Percentiles rank a stretch among this genome's conserved stretches.
phyloP scores from a whole-genome alignment of 306 rosid genomes.

The Ormosia emarginata region DNA sequence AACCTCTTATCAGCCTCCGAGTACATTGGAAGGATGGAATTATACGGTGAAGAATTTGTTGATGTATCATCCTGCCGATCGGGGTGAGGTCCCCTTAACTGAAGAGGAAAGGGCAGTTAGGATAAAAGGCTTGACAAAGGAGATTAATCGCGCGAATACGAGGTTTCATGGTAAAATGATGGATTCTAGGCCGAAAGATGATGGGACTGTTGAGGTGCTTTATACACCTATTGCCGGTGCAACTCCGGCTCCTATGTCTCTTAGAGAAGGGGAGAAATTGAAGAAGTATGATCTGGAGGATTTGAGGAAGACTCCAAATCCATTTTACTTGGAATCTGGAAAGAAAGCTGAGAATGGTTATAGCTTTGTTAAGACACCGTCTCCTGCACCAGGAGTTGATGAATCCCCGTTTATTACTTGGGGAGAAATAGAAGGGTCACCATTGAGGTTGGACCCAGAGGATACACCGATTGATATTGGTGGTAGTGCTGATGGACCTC shows the following conservation, averaged over 20 bases:
- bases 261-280: constrained; percentile 66
- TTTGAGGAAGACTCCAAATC: constrained; percentile 88
- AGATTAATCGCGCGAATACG: constrained; percentile 57
- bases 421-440: constrained; percentile 98
- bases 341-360: constrained; percentile 86
- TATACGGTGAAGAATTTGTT: constrained; percentile 76
- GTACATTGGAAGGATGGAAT: constrained; percentile 89
- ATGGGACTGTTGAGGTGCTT: constrained; percentile 67
- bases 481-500: constrained; percentile 87
- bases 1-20: constrained; percentile 83
- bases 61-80: constrained; percentile 94
- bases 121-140: constrained; percentile 78
- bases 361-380: constrained; percentile 82
- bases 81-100: constrained; percentile 83
- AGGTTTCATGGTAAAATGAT: constrained; percentile 75
- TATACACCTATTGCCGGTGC: constrained; percentile 79
- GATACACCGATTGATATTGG: constrained; percentile 84
- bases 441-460: constrained; percentile 85
- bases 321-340: constrained; percentile 68
- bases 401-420: constrained; percentile 92
- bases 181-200: constrained; percentile 81
- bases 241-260: constrained; percentile 57
- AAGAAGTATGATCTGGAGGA: constrained; percentile 97
- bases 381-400: constrained; percentile 90
- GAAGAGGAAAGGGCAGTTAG: constrained; percentile 72